Base-by-base conservation (phyloP, 768 basidiomycete genomes). In the Stropharia rugosoannulata region DNA sequence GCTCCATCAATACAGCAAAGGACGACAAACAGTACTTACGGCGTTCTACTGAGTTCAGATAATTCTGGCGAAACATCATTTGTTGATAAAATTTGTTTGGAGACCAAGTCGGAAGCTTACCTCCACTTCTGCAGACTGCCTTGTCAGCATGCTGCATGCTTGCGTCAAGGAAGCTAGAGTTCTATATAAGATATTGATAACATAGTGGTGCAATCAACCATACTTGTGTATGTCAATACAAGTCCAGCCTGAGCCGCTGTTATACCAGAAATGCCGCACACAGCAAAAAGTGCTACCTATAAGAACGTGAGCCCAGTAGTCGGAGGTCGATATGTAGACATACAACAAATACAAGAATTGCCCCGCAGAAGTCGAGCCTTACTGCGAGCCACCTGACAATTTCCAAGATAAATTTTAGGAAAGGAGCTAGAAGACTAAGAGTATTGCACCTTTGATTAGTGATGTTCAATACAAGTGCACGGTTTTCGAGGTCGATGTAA, bases 401-500 rank as follows among this genome's bases (percentile, higher is more conserved):
- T 22, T 18, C n/a, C 1, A 16, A 19, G 27, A 16, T 40, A 45
- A 27, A n/a, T 41, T n/a, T n/a, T n/a, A n/a, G n/a, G n/a, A 13
- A 32, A 41, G 35, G 16, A 4, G 25, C 38, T 16, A 11, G 29
- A 44, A 40, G n/a, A 13, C 13, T 32, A 51, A 32, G 25, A 27
- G 15, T 49, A 15, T 50, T 49, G n/a, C 39, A 81, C 73, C 86
- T 76, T 69, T 90, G 87, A 60, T 88, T 87, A 5, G 84, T 81
- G 37, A 84, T 78, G 0, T 84, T 84, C 22, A 90, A 66, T 57
- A 81, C 80, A 43, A 88, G 75, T 0, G 89, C 88, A 18, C 90
- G 78, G 62, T 90, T 83, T 69, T 93, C 88, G 13, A 89, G 75
- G 65, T 92, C 89, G 52, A 89, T 81, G 64, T 81, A 83, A 42